These are phyloP conservation scores for Kodamaea leandrae DNA, from an alignment of 805 yeast genomes.

Conservation along the genomic window DNA sequence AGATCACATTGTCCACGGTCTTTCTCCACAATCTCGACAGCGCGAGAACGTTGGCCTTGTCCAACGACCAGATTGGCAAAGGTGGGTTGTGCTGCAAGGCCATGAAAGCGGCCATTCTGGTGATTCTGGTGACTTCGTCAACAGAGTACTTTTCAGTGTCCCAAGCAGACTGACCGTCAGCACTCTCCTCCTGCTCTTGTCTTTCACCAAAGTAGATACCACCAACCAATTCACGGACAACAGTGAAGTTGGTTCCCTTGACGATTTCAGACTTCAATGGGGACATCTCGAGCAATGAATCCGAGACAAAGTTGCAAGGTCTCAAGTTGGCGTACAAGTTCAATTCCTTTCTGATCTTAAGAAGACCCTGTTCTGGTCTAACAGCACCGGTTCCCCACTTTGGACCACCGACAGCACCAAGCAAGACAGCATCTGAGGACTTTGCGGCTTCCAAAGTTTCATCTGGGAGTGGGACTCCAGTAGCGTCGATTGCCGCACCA, in stretches of 20 bases:
- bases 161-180: conserved; percentile 68
- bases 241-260: conserved; percentile 86
- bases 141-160: conserved; percentile 93
- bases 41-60: conserved; percentile 96
- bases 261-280: conserved; percentile 86
- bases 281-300: conserved; percentile 76
- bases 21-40: conserved; percentile 95
- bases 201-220: conserved; percentile 98
- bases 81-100: conserved; percentile 95
- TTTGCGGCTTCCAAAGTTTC: conserved; percentile 81
- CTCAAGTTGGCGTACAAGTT: conserved; percentile 93
- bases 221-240: conserved; percentile 95
- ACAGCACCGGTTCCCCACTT: conserved; percentile 98
- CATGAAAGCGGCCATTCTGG: conserved; percentile 97
- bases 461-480: conserved; percentile 88
- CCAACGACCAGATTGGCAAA: conserved; percentile 90
- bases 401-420: conserved; percentile 99
- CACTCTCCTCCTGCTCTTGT: conserved; percentile 80
- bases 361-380: conserved; percentile 95
- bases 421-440: conserved; percentile 86
- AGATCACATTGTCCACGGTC: conserved; percentile 81
- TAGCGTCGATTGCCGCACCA: conserved; percentile 97
- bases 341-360: conserved; percentile 91
- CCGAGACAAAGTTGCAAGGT: conserved; percentile 92
- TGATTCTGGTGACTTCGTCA: conserved; percentile 89